A percentile compares a stretch with the other conserved stretches of the same genome.
These are phyloP conservation scores for Phoma sp. DNA, from an alignment of 2,329 filamentous ascomycete species.

Conservation along the genomic window DNA sequence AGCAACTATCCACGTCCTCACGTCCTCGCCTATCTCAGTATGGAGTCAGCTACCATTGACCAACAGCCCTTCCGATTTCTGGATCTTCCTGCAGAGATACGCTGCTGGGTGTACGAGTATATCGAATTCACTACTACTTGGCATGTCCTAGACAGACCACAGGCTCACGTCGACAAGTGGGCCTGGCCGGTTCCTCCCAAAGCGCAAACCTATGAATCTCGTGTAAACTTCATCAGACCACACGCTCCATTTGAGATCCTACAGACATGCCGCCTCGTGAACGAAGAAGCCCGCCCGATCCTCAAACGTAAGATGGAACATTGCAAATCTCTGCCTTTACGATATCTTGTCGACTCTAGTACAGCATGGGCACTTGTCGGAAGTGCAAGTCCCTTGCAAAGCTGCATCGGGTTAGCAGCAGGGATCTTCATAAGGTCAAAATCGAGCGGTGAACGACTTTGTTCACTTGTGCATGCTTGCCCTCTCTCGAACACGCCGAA, in stretches of 20 bases:
- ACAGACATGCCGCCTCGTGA: constrained; percentile 14
- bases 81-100: constrained; percentile 18
- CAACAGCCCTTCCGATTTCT: constrained; percentile 19
- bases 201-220: constrained; percentile 12
- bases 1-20: not conserved
- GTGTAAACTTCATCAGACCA: constrained; percentile 15
- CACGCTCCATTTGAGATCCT: constrained; percentile 10
- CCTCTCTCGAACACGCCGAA: not conserved
- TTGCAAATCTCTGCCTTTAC: constrained; percentile 13
- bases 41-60: constrained; percentile 5
- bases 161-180: not conserved
- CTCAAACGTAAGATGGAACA: constrained; percentile 17
- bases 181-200: constrained; percentile 14
- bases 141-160: constrained; percentile 15
- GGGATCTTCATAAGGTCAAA: not conserved
- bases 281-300: constrained; percentile 17
- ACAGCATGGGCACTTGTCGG: constrained; percentile 17
- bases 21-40: too few species aligned
- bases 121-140: constrained; percentile 14
- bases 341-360: constrained; percentile 23
- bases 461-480: not conserved
- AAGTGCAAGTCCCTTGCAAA: not conserved
- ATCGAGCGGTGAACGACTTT: constrained; percentile 1
- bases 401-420: constrained; percentile 12
- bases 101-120: constrained; percentile 16